Evolutionary conservation across 2,329 filamentous ascomycete genomes (phyloP), one percentile per base, ranked within the genome.

Genomic region (Colletotrichum brevisporum): DNA sequence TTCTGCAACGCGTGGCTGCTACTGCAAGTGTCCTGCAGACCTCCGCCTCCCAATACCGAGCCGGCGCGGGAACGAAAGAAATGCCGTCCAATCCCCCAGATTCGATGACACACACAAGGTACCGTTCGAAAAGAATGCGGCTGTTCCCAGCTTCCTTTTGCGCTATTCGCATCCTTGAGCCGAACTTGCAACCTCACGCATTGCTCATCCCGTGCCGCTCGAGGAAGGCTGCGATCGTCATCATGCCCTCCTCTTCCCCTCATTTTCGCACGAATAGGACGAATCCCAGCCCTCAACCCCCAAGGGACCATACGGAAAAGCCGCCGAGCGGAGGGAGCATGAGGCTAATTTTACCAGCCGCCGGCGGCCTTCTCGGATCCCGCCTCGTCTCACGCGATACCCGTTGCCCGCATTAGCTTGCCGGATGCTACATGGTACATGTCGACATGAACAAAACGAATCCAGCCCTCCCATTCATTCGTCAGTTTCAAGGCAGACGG

Each of bases 181-280:
- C 31, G 15, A 9, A 43, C 3, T 18, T 24, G 27, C 27, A 31
- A 24, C 13, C n/a, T 51, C 45, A 21, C 24, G 16, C 48, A 43
- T 9, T 9, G 13, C 27, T 24, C 31, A 16, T 24, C 54, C 53
- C 21, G 18, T 24, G 8, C 31, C 5, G 48, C 31, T 41, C 24
- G 43, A 27, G 18, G 48, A 2, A 4, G 50, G 43, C 43, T 1
- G 50, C 6, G 24, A 52, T 60, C 61, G 31, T 55, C 61, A 26
- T 13, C n/a, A 31, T 31, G 27, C 27, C 27, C 27, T 31, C 9
- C 27, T 6, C 8, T 31, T 31, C 27, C 10, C 36, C 41, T n/a
- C 27, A 43, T 48, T 63, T 55, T 69, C 43, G 54, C 66, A 69
- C 54, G 61, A 65, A 69, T 69, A n/a, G 50, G 61, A 64, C 53